Percentiles rank a stretch among this genome's conserved stretches.
Conservation (phyloP, 306 rosid species). For the Castanea sativa region DNA sequence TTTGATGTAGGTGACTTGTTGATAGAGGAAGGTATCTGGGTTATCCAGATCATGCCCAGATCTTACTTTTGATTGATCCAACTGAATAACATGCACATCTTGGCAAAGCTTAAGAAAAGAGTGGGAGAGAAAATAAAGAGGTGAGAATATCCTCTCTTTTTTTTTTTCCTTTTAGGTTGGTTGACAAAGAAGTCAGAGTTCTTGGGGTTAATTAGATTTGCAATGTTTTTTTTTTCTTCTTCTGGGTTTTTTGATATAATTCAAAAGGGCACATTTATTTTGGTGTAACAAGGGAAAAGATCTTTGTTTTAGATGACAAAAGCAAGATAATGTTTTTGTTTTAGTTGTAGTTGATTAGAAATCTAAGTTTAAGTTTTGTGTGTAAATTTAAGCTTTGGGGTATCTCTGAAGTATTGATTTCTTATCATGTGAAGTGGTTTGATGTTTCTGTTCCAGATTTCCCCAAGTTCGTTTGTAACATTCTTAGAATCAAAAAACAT, state of each 20-base stretch:
- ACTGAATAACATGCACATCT: conserved; percentile 27
- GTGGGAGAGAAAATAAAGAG: conserved; percentile 29
- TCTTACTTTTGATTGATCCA: conserved; percentile 61
- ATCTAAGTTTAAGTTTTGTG: background rate
- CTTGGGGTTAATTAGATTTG: conserved; percentile 24
- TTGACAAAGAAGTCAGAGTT: conserved; percentile 50
- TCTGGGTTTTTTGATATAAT: conserved; percentile 30
- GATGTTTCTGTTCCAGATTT: conserved; percentile 29
- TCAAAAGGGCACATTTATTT: conserved; percentile 17
- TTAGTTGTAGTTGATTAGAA: conserved; percentile 18
- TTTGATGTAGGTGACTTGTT: conserved; percentile 36
- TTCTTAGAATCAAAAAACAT: conserved; percentile 23
- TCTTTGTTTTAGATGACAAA: conserved; percentile 1
- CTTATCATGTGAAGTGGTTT: conserved; percentile 22
- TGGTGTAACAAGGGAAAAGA: conserved; percentile 11
- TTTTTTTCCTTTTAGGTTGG: conserved; percentile 20
- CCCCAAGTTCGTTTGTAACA: conserved; percentile 25
- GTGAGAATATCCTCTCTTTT: conserved; percentile 17
- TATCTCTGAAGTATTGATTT: conserved; percentile 33
- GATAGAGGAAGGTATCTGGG: conserved; percentile 40
- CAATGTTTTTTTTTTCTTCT: conserved; percentile 8
- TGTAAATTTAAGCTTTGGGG: conserved; percentile 28
- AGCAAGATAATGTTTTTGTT: conserved; percentile 12
- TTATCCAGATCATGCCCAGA: conserved; percentile 73
- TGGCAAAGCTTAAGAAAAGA: conserved; percentile 21